Evolutionary conservation across 1,284 basidiomycete species (phyloP), one percentile per base, ranked within the genome.

Genomic region (Rhodofomes roseus): DNA sequence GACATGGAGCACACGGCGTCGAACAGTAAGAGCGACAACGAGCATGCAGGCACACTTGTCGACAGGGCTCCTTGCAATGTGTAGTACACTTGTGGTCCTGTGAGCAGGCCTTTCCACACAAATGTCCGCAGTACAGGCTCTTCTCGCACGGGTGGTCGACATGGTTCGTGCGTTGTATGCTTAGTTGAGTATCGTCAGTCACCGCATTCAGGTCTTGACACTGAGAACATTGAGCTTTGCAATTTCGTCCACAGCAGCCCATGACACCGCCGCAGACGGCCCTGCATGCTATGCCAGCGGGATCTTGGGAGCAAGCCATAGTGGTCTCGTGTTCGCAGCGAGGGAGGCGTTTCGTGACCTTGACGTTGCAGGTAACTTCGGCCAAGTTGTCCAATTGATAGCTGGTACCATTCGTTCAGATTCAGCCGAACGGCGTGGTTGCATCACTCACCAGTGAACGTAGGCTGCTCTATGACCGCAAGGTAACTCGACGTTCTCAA

Each of bases 1-100:
- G 78, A 68, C 90, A 92, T 0, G 86, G 86, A 0, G 82, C 77
- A 66, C 90, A 92, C 0, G 81, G 79, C 0, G 69, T 72, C 8
- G 77, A 81, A 65, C 90, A 92, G 23, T 68, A 62, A 22, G 71
- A 65, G 5, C 65, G 71, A 68, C 86, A 90, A 8, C 67, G 68
- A 1, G 78, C 73, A 66, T 89, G 87, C 12, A 66, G 44, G 66
- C 88, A 90, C 11, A 69, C 69, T 63, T 89, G 87, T 27, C 83
- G 77, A 64, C 88, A 90, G 4, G 66, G 60, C 20, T 72, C 58
- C 23, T 65, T 72, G 70, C 88, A 90, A 3, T 62, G 65, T 0
- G 65, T 72, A 7, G 79, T 79, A 60, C 84, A 85, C 44, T 78
- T 66, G 60, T 88, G 84, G 8, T 78, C 73, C n/a, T 72, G 63